A percentile compares a stretch with the other conserved stretches of the same genome.
Evolutionary conservation across 345 rosid genomes (phyloP).

Genomic region (Psidium guajava): DNA sequence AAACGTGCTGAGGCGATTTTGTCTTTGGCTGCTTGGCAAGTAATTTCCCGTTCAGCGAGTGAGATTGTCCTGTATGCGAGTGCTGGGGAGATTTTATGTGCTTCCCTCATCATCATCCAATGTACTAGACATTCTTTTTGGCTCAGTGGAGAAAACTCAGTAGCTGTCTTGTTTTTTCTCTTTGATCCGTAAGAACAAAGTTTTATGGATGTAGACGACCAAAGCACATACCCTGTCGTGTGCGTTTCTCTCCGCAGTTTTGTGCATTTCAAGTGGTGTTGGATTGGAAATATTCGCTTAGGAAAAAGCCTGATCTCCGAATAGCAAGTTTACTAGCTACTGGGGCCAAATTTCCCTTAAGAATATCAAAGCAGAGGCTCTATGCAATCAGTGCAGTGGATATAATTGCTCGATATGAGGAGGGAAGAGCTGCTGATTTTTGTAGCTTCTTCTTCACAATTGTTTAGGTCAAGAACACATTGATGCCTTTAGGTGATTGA

Average conservation of each 20-base stretch:
- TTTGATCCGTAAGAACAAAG: too few species aligned
- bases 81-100: neutral
- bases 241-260: neutral
- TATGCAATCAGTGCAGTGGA: too few species aligned
- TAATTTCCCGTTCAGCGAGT: neutral
- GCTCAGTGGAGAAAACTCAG: neutral
- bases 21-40: neutral
- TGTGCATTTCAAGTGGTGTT: neutral
- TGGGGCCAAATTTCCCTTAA: too few species aligned
- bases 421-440: neutral
- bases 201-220: too few species aligned
- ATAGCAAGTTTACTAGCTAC: too few species aligned
- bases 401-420: neutral
- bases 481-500: neutral
- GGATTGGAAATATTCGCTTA: neutral
- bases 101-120: neutral
- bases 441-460: neutral
- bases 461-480: neutral
- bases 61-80: fast-evolving
- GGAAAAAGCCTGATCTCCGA: too few species aligned
- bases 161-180: neutral
- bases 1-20: neutral
- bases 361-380: neutral
- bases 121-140: neutral
- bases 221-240: neutral